Conservation (phyloP, 176 grass and related monocot genomes). For the Phragmites australis region DNA sequence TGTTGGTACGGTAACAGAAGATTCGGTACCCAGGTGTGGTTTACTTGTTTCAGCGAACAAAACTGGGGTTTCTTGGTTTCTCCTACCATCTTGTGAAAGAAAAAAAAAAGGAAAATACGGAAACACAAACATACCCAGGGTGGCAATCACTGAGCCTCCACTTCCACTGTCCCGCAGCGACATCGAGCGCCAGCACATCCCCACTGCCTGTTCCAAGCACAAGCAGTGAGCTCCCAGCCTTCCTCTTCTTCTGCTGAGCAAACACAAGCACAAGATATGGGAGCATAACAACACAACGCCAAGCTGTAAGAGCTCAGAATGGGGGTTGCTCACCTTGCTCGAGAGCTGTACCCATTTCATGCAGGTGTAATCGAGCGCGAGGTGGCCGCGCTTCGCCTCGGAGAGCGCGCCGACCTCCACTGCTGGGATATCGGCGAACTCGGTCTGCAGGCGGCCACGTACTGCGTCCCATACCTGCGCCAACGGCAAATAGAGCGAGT, state of each 20-base stretch:
- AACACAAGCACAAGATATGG: conserved; percentile 31
- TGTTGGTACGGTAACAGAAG: not conserved
- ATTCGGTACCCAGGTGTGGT: not conserved
- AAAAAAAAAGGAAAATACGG: not conserved
- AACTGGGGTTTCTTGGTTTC: not conserved
- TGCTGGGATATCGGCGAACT: conserved; percentile 70
- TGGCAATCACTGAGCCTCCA: conserved; percentile 72
- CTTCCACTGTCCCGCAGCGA: conserved; percentile 63
- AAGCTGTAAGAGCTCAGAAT: not conserved
- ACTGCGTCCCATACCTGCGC: conserved; percentile 87
- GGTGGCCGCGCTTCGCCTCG: conserved; percentile 70
- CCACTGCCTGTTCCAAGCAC: conserved; percentile 77
- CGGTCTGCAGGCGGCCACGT: conserved; percentile 73
- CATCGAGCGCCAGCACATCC: conserved; percentile 70
- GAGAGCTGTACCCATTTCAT: conserved; percentile 93
- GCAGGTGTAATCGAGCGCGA: conserved; percentile 97
- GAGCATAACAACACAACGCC: not conserved
- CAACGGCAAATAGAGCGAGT: not conserved
- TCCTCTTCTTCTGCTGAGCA: conserved; percentile 60
- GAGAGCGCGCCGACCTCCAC: conserved; percentile 46
- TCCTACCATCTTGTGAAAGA: not conserved
- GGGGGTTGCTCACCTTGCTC: conserved; percentile 54
- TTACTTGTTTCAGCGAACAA: not conserved
- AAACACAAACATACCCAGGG: conserved; percentile 55
- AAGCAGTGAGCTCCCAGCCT: conserved; percentile 58